Percentiles rank a stretch among this genome's conserved stretches.
Conservation (phyloP, 495 filamentous ascomycete genomes). For the Lepraria neglecta region DNA sequence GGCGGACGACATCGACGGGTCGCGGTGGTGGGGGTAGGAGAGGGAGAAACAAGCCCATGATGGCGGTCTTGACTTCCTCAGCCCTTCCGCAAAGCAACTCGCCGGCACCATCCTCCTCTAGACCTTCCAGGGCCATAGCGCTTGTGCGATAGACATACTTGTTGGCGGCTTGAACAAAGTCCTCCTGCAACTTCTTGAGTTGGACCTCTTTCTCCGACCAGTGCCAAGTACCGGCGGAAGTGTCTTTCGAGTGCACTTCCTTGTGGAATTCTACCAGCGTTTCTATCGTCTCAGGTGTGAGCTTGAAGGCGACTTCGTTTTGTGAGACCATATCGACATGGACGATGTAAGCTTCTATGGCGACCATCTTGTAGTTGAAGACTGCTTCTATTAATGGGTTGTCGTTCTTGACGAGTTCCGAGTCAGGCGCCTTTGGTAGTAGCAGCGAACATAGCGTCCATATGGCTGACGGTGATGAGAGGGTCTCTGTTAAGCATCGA, state of each 20-base stretch:
- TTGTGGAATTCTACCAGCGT: constrained; percentile 93
- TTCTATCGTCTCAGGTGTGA: constrained; percentile 96
- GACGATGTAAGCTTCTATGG: constrained; percentile 96
- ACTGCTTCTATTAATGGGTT: constrained; percentile 87
- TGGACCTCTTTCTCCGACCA: constrained; percentile 97
- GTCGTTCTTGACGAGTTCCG: constrained; percentile 75
- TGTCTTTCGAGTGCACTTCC: constrained; percentile 89
- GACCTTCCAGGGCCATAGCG: constrained; percentile 82
- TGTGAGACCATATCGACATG: constrained; percentile 98
- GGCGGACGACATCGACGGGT: constrained; percentile 84
- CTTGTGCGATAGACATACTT: constrained; percentile 92
- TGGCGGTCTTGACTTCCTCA: constrained; percentile 85
- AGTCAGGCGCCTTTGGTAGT: constrained; percentile 83
- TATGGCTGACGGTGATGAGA: constrained; percentile 86
- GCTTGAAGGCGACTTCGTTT: constrained; percentile 97
- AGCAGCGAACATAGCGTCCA: constrained; percentile 95
- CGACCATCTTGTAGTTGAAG: constrained; percentile 89
- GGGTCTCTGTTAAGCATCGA: constrained; percentile 91
- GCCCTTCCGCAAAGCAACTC: constrained; percentile 88
- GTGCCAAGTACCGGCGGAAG: constrained; percentile 81
- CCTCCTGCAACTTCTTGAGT: constrained; percentile 94
- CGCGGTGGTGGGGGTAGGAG: constrained; percentile 88
- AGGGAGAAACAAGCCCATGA: constrained; percentile 80
- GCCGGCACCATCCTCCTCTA: constrained; percentile 95
- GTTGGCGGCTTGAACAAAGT: constrained; percentile 96